Conservation (phyloP, 306 rosid genomes). For the Sechiopsis laciniata region DNA sequence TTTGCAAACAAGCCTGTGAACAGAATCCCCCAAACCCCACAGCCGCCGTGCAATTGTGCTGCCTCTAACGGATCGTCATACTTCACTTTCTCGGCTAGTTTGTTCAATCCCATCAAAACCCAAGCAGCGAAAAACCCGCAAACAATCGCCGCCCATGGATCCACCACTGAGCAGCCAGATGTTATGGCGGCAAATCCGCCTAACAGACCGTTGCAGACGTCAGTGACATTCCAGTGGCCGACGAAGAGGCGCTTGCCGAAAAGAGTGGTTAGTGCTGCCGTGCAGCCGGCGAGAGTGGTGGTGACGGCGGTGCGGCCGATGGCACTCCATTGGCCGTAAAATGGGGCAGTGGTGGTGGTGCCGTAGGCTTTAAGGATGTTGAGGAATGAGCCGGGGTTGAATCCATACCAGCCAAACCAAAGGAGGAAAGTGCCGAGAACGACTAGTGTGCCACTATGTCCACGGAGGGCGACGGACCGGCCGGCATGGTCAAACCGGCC, state of each 20-base stretch:
- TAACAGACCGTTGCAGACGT: constrained; percentile 53
- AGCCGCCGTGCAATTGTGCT: constrained; percentile 56
- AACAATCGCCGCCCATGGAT: constrained; percentile 57
- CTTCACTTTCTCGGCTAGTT: constrained; percentile 36
- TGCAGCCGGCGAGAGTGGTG: constrained; percentile 49
- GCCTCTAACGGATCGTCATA: constrained; percentile 63
- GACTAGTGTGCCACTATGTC: constrained; percentile 47
- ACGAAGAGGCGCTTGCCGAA: constrained; percentile 43
- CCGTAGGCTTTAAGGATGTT: constrained; percentile 41
- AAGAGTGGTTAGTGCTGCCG: constrained; percentile 41
- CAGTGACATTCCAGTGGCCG: constrained; percentile 52
- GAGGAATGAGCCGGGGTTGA: constrained; percentile 54
- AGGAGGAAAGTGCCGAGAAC: constrained; percentile 48
- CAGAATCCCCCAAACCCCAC: constrained; percentile 55
- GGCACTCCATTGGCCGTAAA: constrained; percentile 59
- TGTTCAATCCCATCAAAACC: constrained; percentile 46
- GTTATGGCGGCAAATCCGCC: constrained; percentile 65
- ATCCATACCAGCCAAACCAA: constrained; percentile 74
- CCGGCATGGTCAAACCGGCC: constrained; percentile 49
- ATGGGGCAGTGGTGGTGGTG: constrained; percentile 29
- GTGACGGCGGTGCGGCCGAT: constrained; percentile 58
- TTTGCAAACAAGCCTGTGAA: constrained; percentile 48
- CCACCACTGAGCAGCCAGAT: constrained; percentile 49
- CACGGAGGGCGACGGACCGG: constrained; percentile 36
- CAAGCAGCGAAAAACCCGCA: constrained; percentile 62